phyloP scores from a whole-genome alignment of 2,329 filamentous ascomycete species.

The Grosmannia penicillata region DNA sequence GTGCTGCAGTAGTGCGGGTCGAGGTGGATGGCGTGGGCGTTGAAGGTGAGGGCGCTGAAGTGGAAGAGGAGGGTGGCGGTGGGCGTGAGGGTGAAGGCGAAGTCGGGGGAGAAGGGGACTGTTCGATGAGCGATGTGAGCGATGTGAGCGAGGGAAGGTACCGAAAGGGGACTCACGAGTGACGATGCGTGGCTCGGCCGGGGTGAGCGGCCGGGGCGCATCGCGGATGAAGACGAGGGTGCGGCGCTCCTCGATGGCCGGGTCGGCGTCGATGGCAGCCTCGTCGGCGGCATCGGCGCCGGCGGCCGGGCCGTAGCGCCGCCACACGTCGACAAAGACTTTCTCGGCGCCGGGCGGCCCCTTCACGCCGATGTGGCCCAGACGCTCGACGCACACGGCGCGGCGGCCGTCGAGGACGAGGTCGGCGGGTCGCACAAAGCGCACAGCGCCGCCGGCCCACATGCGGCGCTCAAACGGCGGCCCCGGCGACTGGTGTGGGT shows the following conservation, averaged over 20 bases:
- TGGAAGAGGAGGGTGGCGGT: conserved; percentile 65
- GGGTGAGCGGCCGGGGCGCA: neutral
- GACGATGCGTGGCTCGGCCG: conserved; percentile 7
- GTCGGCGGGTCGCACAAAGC: conserved; percentile 1
- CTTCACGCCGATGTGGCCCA: conserved; percentile 10
- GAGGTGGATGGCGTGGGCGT: conserved; percentile 83
- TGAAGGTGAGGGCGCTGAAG: conserved; percentile 83
- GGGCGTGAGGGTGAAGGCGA: conserved; percentile 43
- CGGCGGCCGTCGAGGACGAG: conserved; percentile 24
- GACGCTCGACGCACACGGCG: conserved; percentile 29
- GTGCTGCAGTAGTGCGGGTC: conserved; percentile 55
- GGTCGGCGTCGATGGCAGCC: conserved; percentile 5
- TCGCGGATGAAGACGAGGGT: conserved; percentile 38
- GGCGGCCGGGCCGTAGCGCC: conserved; percentile 14
- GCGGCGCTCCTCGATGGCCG: conserved; percentile 30
- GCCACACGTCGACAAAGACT: conserved; percentile 35
- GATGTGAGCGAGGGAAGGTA: neutral
- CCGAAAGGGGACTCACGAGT: conserved; percentile 10
- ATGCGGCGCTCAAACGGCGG: conserved; percentile 59
- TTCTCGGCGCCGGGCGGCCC: conserved; percentile 21
- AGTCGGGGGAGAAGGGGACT: conserved; percentile 21
- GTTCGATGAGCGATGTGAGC: conserved; percentile 1
- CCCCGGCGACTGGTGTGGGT: conserved; percentile 63
- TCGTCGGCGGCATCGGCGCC: neutral
- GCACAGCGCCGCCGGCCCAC: conserved; percentile 73